These are phyloP conservation scores for Acephala macrosclerotiorum DNA, from an alignment of 2,329 filamentous ascomycete species.

Conservation along the genomic window DNA sequence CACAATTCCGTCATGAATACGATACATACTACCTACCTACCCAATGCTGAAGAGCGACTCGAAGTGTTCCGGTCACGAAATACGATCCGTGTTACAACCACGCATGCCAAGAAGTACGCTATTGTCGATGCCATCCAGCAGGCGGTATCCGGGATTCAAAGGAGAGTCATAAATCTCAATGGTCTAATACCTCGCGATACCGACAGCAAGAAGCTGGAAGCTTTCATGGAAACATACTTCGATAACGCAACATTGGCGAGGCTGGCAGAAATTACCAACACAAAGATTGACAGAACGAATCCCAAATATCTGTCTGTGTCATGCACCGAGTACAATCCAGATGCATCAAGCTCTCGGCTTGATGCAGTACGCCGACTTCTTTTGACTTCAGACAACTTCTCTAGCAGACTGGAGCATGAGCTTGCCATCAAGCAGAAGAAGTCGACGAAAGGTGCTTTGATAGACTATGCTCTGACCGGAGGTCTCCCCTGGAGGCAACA, in stretches of 20 bases:
- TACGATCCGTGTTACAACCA: conserved; percentile 41
- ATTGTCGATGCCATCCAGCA: conserved; percentile 36
- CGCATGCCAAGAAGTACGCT: conserved; percentile 32
- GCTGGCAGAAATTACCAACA: conserved; percentile 34
- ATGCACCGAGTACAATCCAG: conserved; percentile 14
- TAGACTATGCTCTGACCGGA: conserved; percentile 28
- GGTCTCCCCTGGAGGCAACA: conserved; percentile 41
- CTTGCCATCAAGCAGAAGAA: conserved; percentile 28
- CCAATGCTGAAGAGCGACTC: conserved; percentile 35
- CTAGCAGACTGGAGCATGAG: conserved; percentile 26
- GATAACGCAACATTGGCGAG: conserved; percentile 6
- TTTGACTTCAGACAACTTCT: conserved; percentile 30
- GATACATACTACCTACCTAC: conserved; percentile 35
- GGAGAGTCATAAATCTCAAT: conserved; percentile 27
- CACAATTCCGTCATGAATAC: conserved; percentile 31
- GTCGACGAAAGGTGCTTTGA: conserved; percentile 27
- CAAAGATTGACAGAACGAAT: conserved; percentile 27
- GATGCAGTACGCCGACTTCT: conserved; percentile 39
- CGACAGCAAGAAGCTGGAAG: not conserved
- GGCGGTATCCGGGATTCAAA: conserved; percentile 32
- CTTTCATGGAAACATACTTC: conserved; percentile 23
- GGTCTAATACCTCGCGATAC: conserved; percentile 24
- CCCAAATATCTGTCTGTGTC: conserved; percentile 17
- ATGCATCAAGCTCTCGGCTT: conserved; percentile 17
- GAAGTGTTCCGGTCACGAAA: conserved; percentile 38